Base-by-base conservation (phyloP, 2,329 filamentous ascomycete genomes). In the Alternaria arborescens region DNA sequence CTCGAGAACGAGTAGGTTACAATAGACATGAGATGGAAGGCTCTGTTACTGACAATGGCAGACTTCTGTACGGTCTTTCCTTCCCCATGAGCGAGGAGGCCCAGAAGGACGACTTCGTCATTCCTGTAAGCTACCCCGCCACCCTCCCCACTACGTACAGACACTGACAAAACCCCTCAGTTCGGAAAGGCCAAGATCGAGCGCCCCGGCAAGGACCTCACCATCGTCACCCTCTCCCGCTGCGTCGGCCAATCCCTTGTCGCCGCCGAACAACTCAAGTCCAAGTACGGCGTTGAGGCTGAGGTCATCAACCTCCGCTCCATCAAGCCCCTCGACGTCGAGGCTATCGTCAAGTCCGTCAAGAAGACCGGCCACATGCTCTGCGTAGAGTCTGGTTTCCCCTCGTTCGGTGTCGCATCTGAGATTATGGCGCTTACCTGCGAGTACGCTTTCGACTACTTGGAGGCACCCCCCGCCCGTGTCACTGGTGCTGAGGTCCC, bases 151-250 rank as follows among this genome's bases (percentile, higher is more conserved):
- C 44, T 4, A 6, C 18, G 12, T 22, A 3, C 47, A 42, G 10
- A 32, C 4, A 47, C 69, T 72, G 56, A 74, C 59, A 30, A 30
- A 40, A 40, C 16, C 42, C 12, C 50, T 18, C 55, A 83, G 83
- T 93, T 99, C 79, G 95, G 95, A 81, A 99, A 99, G 87, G 95
- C 95, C 82, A 99, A 99, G 89, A 92, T 99, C 77, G 95, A 99
- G 86, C 94, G 95, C 75, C 85, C 89, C 64, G 95, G 95, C 81
- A 97, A 94, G 84, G 95, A 99, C 80, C 84, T 99, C 71, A 99
- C 95, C 77, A 92, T 99, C 66, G 94, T 99, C 66, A 90, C 94
- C 52, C 87, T 97, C 63, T 98, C 95, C 69, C 93, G 95, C 79
- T 97, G 92, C 80, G 95, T 99, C 67, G 95, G 95, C 68, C 94